Conservation (phyloP, 495 filamentous ascomycete species). For the Podospora pseudocomata region DNA sequence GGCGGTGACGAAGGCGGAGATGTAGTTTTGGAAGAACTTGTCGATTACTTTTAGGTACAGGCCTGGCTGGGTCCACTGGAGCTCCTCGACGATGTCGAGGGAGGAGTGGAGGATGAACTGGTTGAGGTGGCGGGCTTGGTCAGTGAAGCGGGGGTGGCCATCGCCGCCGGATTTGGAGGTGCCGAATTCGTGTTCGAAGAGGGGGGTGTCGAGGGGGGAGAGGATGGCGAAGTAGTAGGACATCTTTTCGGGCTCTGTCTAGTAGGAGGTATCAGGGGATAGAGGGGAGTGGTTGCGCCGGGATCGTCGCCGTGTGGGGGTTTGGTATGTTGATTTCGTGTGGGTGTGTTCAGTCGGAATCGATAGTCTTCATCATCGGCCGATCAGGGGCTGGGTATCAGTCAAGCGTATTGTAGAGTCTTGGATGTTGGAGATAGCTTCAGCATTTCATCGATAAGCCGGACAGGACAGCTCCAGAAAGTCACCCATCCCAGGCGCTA, state of each 20-base stretch:
- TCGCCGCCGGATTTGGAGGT: conserved; percentile 92
- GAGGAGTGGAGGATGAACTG: conserved; percentile 94
- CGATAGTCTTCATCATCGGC: neutral
- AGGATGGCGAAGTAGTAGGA: conserved; percentile 97
- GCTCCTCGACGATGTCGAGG: conserved; percentile 90
- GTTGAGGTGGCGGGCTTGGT: conserved; percentile 87
- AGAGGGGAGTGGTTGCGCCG: neutral
- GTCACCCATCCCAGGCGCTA: conserved; percentile 9
- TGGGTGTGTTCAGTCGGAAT: neutral
- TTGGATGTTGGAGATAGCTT: neutral
- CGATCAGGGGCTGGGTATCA: neutral
- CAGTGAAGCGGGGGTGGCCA: conserved; percentile 79
- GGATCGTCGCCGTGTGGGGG: no score
- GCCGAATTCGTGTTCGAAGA: conserved; percentile 95
- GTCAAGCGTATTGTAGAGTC: neutral
- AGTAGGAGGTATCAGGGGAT: neutral
- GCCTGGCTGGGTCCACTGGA: conserved; percentile 76
- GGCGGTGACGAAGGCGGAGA: conserved; percentile 86
- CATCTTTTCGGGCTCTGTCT: conserved; percentile 48
- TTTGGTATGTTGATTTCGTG: neutral
- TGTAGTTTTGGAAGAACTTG: conserved; percentile 84
- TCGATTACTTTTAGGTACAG: conserved; percentile 97
- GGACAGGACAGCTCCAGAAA: neutral
- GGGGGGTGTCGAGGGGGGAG: conserved; percentile 86
- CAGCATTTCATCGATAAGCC: neutral